These are phyloP conservation scores for Salvia miltiorrhiza DNA, from an alignment of 257 asterid species.

Conservation along the genomic window DNA sequence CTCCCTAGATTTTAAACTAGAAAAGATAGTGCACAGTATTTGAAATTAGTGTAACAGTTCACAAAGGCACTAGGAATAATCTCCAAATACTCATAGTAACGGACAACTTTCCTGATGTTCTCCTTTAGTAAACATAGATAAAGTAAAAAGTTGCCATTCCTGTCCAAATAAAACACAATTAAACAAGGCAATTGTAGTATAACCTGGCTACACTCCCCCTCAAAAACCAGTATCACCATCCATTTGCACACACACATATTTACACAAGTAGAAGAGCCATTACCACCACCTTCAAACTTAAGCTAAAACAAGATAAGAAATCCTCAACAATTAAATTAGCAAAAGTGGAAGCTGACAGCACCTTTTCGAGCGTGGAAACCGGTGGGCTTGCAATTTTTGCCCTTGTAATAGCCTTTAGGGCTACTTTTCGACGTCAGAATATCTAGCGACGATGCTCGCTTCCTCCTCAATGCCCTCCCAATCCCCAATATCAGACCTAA, in stretches of 20 bases:
- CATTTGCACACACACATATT: background rate
- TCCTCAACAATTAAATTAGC: background rate
- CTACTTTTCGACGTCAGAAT: constrained; percentile 70
- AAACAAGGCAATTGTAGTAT: background rate
- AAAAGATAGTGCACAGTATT: background rate
- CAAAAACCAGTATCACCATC: no score
- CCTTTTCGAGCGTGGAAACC: constrained; percentile 98
- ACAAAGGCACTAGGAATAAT: no score
- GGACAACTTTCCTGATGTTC: background rate
- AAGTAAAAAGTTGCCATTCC: background rate
- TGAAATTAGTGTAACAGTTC: background rate
- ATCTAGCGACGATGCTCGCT: constrained; percentile 73
- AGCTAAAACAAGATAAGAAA: background rate
- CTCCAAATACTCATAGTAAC: background rate
- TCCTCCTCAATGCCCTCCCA: constrained; percentile 68
- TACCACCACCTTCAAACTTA: background rate
- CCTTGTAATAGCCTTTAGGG: constrained; percentile 78
- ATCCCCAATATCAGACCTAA: constrained; percentile 69
- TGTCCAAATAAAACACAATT: background rate
- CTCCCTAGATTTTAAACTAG: background rate
- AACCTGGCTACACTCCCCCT: background rate
- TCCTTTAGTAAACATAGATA: background rate
- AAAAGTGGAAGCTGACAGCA: background rate
- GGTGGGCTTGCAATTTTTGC: constrained; percentile 85
- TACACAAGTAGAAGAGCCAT: background rate